Percentiles rank a stretch among this genome's conserved stretches.
Conservation (phyloP, 2,329 filamentous ascomycete genomes). For the Alternaria infectoria region DNA sequence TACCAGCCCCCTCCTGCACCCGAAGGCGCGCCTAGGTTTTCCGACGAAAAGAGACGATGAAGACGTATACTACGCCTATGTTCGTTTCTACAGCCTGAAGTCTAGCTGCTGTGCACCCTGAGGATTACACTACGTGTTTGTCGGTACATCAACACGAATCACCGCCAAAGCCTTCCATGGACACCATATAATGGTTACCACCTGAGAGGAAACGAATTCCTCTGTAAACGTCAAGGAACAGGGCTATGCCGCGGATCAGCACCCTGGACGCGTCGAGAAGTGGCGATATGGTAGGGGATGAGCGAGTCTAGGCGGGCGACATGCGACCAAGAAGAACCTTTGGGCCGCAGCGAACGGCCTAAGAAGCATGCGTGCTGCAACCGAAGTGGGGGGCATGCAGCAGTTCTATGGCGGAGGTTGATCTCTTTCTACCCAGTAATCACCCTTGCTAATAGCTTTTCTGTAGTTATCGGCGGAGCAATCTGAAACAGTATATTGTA, state of each 20-base stretch:
- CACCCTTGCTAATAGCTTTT: constrained; percentile 20
- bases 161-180: not conserved
- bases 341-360: not conserved
- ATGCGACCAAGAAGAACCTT: constrained; percentile 7
- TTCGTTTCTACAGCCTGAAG: not conserved
- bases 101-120: not conserved
- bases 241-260: not conserved
- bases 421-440: constrained; percentile 25
- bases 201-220: not conserved
- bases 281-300: not conserved
- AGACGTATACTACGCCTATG: not conserved
- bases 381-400: constrained; percentile 11
- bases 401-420: constrained; percentile 11
- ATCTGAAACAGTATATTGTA: constrained; percentile 19
- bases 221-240: not conserved
- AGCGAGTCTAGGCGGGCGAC: constrained; percentile 1
- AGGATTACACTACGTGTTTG: not conserved
- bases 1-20: constrained; percentile 59
- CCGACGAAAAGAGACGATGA: constrained; percentile 47
- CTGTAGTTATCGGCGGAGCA: constrained; percentile 9
- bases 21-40: constrained; percentile 45
- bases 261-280: not conserved
- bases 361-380: not conserved
- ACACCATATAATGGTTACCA: not conserved
- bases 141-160: not conserved